Evolutionary conservation across 2,329 filamentous ascomycete genomes (phyloP).

Genomic region (Juglanconis juglandina): DNA sequence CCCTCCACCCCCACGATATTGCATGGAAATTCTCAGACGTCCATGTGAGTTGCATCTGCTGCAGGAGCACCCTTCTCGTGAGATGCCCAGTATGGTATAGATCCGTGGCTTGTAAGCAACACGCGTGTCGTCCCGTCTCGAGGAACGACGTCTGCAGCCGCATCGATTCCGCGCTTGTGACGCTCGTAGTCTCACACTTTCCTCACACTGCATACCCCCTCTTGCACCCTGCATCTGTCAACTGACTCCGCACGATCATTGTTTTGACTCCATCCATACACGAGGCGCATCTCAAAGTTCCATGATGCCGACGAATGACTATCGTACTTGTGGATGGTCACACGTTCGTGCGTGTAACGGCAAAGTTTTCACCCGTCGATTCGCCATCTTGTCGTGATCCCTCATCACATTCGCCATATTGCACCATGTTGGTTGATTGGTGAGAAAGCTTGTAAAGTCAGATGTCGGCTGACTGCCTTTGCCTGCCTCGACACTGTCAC

Average conservation of each 20-base stretch:
- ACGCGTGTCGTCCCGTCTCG: not conserved
- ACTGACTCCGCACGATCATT: not conserved
- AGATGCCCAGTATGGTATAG: not conserved
- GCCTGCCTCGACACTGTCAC: not conserved
- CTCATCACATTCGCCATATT: constrained; percentile 24
- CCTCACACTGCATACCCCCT: constrained; percentile 8
- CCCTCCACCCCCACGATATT: not conserved
- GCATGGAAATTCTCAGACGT: not conserved
- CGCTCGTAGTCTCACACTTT: not conserved
- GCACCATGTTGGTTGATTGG: not conserved
- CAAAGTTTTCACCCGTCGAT: not conserved
- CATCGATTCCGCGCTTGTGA: not conserved
- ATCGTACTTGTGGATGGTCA: not conserved
- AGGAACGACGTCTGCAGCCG: not conserved
- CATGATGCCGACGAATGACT: not conserved
- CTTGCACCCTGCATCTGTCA: not conserved
- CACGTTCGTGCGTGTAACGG: not conserved
- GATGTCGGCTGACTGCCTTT: not conserved
- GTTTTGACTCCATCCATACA: not conserved
- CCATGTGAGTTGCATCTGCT: not conserved
- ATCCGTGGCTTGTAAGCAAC: not conserved
- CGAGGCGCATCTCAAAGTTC: not conserved
- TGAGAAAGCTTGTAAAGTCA: not conserved
- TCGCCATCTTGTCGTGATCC: not conserved
- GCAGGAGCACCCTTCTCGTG: not conserved